phyloP scores from a whole-genome alignment of 2,329 filamentous ascomycete species.

The Neonectria sp. region DNA sequence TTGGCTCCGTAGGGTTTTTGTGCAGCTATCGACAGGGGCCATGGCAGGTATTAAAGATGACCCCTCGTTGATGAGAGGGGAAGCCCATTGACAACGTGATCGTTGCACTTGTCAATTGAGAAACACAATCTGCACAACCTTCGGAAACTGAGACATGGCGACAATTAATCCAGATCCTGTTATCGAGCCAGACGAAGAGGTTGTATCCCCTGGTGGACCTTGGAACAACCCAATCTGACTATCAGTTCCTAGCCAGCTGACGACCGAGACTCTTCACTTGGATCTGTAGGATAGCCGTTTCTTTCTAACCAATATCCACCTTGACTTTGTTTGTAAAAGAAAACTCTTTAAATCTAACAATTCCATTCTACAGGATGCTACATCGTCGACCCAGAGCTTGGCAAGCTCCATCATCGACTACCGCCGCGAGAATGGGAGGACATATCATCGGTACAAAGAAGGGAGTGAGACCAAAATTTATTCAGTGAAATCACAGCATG shows the following conservation, averaged over 20 bases:
- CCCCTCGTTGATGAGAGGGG: background rate
- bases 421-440: slow-evolving; percentile 20
- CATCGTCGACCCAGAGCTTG: slow-evolving; percentile 15
- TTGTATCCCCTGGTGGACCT: background rate
- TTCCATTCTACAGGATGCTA: background rate
- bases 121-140: background rate
- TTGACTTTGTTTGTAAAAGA: too few species aligned
- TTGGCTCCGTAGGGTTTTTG: background rate
- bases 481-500: background rate
- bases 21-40: background rate
- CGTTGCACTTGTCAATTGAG: background rate
- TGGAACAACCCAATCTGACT: rapidly evolving
- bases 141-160: background rate
- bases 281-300: slow-evolving; percentile 1
- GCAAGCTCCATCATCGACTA: slow-evolving; percentile 21
- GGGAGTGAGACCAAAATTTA: slow-evolving; percentile 1
- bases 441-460: slow-evolving; percentile 26
- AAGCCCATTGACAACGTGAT: background rate
- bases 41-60: background rate
- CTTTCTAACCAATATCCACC: too few species aligned
- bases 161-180: slow-evolving; percentile 13
- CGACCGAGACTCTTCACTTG: slow-evolving; percentile 8
- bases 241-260: slow-evolving; percentile 7
- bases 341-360: too few species aligned
- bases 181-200: slow-evolving; percentile 31